Evolutionary conservation across 345 rosid species (phyloP), one percentile per base, ranked within the genome.

Genomic region (Noccaea bulbosa): DNA sequence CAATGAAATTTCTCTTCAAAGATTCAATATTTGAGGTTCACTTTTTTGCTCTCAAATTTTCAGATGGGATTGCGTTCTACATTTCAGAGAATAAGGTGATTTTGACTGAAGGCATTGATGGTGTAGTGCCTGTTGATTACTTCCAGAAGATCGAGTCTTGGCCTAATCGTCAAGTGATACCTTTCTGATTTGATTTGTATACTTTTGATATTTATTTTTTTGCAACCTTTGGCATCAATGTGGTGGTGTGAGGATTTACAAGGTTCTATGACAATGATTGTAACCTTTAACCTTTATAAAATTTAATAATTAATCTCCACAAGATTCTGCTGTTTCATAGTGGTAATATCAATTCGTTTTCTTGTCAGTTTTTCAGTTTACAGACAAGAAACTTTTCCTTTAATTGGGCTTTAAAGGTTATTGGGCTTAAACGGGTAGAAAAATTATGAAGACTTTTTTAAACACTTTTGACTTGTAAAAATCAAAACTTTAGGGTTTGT

Each of bases 61-160:
- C 38, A 93, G 98, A 86, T 33, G 97, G 97, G 51, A 86, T 89
- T 86, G 83, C 87, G 70, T 75, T 93, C 40, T 93, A 89, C 80
- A 74, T 93, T 47, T 91, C 98, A 5, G 97, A 93, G 74, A 93
- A 93, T 68, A 79, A 72, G 77, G 98, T 93, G 81, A 81, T 91
- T 39, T 70, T 93, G 79, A 91, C 95, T 2, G 97, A 93, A 80
- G 99, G 99, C 47, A 84, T 89, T 47, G 83, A 88, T 62, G 99
- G 99, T 48, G 83, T 83, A 2, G 88, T 91, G 32, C 96, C 96
- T 3, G 83, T 73, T 5, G 75, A 81, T 46, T 93, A 80, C 80
- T 83, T 93, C 3, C 83, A 87, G 55, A 88, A 86, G 85, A 87
- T 88, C 5, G 90, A 84, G 71, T 85, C 92, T 20, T 91, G 96